Percentiles rank a stretch among this genome's conserved stretches.
Evolutionary conservation across 176 grass and related monocot species (phyloP).

Genomic region (Phoenix roebelenii): DNA sequence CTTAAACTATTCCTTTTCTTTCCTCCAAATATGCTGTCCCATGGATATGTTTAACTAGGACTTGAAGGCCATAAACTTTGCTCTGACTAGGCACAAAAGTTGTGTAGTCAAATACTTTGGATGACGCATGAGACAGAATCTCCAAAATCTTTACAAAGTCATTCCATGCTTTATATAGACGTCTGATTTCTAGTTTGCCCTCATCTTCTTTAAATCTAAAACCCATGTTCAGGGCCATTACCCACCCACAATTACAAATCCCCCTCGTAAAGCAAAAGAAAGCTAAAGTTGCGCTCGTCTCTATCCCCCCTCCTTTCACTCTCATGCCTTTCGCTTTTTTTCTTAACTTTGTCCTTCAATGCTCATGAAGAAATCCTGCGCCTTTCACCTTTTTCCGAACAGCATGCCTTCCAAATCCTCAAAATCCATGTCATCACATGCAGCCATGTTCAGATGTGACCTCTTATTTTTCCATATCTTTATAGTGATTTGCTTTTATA

Average conservation of each 20-base stretch:
- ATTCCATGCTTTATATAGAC: background rate
- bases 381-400: constrained; percentile 10
- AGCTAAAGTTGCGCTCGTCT: constrained; percentile 50
- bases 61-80: background rate
- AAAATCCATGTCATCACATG: constrained; percentile 32
- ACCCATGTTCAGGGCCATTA: too few species aligned
- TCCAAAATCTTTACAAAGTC: background rate
- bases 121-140: background rate
- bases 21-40: background rate
- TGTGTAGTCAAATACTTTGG: background rate
- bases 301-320: constrained; percentile 29
- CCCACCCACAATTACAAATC: background rate
- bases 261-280: constrained; percentile 56
- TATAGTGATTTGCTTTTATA: too few species aligned
- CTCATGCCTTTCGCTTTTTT: constrained; percentile 34
- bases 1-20: background rate
- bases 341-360: constrained; percentile 11
- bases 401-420: background rate
- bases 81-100: background rate
- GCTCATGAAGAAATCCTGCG: constrained; percentile 2
- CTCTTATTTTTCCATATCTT: constrained; percentile 26
- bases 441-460: constrained; percentile 23
- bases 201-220: too few species aligned
- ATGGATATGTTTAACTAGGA: background rate
- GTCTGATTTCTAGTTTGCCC: too few species aligned